phyloP scores from a whole-genome alignment of 768 basidiomycete genomes.

The Baorangia bicolor region DNA sequence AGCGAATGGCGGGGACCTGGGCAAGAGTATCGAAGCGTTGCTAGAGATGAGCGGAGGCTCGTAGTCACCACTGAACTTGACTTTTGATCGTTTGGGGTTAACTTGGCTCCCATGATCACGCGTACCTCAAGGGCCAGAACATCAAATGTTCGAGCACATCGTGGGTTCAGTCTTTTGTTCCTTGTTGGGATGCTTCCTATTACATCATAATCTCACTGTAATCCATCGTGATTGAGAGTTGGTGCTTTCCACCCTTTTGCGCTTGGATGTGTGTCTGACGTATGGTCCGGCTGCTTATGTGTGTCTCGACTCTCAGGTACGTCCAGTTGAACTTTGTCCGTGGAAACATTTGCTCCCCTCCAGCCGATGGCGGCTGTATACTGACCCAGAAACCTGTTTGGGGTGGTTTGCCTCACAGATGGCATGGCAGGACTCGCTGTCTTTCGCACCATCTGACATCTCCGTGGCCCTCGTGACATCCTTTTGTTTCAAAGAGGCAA shows the following conservation, averaged over 20 bases:
- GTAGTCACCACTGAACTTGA: neutral
- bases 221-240: neutral
- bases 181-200: neutral
- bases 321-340: neutral
- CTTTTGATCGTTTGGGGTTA: neutral
- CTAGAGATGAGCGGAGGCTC: conserved; percentile 62
- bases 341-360: neutral
- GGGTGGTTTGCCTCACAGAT: neutral
- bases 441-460: neutral
- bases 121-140: neutral
- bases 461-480: neutral
- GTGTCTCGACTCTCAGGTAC: too few species aligned
- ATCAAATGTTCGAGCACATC: neutral
- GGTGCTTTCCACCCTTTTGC: neutral
- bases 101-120: neutral
- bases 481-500: neutral
- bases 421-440: neutral
- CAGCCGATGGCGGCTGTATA: neutral
- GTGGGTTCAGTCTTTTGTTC: neutral
- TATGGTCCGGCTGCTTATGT: neutral
- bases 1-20: conserved; percentile 84
- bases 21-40: conserved; percentile 83
- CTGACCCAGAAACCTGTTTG: neutral
- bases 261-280: neutral
- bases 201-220: neutral